Evolutionary conservation across 306 rosid genomes (phyloP), one percentile per base, ranked within the genome.

Genomic region (Cercis canadensis): DNA sequence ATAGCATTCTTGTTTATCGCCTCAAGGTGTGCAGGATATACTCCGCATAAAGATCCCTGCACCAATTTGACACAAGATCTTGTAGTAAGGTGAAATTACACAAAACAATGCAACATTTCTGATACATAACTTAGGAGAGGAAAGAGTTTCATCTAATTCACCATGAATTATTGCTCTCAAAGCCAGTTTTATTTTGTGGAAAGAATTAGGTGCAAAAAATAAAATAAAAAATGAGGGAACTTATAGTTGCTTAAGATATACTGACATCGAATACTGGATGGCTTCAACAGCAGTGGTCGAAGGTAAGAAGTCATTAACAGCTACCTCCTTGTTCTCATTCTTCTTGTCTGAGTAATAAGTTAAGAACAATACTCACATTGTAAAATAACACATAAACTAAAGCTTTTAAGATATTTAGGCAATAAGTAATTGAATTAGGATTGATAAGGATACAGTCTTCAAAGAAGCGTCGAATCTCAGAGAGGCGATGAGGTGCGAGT

Each of bases 11-110:
- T 19, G 75, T 75, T 73, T 89, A 94, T 75, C 90, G 77, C 91
- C 94, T 90, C 89, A 90, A 80, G 57, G 88, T 89, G 66, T 81
- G 94, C 72, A 94, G 55, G 74, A 94, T 82, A 81, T 94, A 94
- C 85, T 94, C 98, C 0, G 87, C 90, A 70, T 90, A 93, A 34
- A 93, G 98, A 79, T 94, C 96, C 98, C 98, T 94, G 90, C 88
- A 87, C 54, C 80, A 81, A 75, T 45, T 60, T 73, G 3, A 78
- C 10, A 49, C 18, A 54, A 56, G 62, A 67, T 45, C 72, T 62
- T 56, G 19, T 10, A 77, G 39, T 29, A n/a, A 45, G 55, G 29
- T 45, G 39, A n/a, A 77, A 43, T 52, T 18, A 64, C 44, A 50
- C 11, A 63, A 45, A 40, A 24, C 29, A 24, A 24, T 24, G 29